phyloP scores from a whole-genome alignment of 2,329 filamentous ascomycete genomes.

The Trichophyton rubrum region DNA sequence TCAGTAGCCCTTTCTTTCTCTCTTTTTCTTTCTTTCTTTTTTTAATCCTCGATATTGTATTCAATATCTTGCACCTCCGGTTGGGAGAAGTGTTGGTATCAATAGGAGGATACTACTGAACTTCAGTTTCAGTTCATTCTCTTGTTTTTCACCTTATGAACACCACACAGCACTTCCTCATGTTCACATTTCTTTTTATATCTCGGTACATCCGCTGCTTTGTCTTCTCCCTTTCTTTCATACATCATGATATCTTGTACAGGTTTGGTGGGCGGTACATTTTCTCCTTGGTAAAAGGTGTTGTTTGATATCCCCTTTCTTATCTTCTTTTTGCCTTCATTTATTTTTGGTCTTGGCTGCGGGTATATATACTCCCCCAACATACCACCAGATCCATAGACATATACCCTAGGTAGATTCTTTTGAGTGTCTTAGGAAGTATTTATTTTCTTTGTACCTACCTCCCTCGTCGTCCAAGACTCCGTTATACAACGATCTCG shows the following conservation, averaged over 20 bases:
- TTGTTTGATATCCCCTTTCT: slow-evolving; percentile 1
- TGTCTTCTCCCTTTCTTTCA: not conserved
- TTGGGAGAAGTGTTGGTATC: not conserved
- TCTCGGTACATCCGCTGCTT: not conserved
- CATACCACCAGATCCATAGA: not conserved
- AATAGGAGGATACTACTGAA: not conserved
- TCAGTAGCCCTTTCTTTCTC: not conserved
- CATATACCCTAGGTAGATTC: not conserved
- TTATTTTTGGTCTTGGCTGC: not conserved
- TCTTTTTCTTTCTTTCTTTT: not conserved
- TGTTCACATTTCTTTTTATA: not conserved
- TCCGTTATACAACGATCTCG: too few relatives aligned
- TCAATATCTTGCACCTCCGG: not conserved
- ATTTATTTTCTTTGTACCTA: not conserved
- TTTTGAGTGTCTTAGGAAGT: not conserved
- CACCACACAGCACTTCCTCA: not conserved
- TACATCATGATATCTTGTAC: not conserved
- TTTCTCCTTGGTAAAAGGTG: not conserved
- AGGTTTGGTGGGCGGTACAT: not conserved
- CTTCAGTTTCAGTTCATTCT: not conserved
- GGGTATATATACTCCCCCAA: not conserved
- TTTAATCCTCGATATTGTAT: not conserved
- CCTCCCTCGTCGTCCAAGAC: too few relatives aligned
- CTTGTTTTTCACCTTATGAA: not conserved
- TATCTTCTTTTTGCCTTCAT: too few relatives aligned